Evolutionary conservation across 106 monocot genomes (phyloP), one percentile per base, ranked within the genome.

Genomic region (Vanilla planifolia): DNA sequence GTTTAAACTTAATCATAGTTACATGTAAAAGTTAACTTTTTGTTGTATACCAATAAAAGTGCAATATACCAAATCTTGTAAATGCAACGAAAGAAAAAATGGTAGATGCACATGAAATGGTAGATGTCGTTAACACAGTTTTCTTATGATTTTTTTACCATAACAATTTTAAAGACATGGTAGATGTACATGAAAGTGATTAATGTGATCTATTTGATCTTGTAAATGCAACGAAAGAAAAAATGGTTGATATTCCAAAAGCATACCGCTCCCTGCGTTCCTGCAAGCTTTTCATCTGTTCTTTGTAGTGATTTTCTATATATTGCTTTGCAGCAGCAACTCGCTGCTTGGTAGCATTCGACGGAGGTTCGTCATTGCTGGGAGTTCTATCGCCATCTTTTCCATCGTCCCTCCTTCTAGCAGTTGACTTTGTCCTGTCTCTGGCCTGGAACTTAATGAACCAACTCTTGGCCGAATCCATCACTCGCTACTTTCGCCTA

Each of bases 261-360:
- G 45, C 21, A 43, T 55, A 80, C 79, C 79, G 47, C 25, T 80
- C 79, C 55, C 73, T 80, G 24, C 79, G 60, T 10, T 80, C 79
- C 51, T 70, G 65, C 55, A 80, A 46, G 39, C 39, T 64, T 61
- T 67, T 74, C 74, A 71, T 74, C 55, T 74, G 79, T 13, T 64
- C 59, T 32, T 80, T 80, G 55, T 80, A 80, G 32, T 80, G 74
- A 33, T 74, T 80, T 65, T 80, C 79, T 8, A 80, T 80, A 20
- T 74, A 80, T 66, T 80, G 74, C 55, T 80, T 80, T 8, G 79
- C 79, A 28, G 79, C 79, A 45, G 79, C 79, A 45, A 74, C 79
- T 60, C 70, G 74, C 64, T 74, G 70, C 61, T 74, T 70, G 4
- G 79, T 80, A 1, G 61, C 59, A 46, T 36, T 65, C 3, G 79